A percentile compares a stretch with the other conserved stretches of the same genome.
These are phyloP conservation scores for Xylaria digitata DNA, from an alignment of 2,329 filamentous ascomycete genomes.

Conservation along the genomic window DNA sequence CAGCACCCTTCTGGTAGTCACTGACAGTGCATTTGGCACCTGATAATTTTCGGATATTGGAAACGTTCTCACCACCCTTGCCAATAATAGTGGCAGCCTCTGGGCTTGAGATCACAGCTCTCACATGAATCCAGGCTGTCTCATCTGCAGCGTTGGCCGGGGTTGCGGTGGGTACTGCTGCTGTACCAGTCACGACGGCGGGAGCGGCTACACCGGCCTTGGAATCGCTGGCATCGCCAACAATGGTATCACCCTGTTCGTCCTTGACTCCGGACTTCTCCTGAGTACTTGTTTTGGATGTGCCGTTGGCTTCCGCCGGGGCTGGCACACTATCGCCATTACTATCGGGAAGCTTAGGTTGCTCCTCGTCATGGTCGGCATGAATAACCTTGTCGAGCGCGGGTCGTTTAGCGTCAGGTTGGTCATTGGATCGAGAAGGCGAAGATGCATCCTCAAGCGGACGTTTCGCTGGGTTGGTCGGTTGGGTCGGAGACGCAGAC, in stretches of 20 bases:
- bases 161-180: conserved; percentile 51
- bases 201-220: conserved; percentile 59
- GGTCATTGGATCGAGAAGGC: conserved; percentile 88
- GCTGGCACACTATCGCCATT: conserved; percentile 53
- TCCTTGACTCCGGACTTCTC: conserved; percentile 65
- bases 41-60: conserved; percentile 93
- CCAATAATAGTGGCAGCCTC: conserved; percentile 98
- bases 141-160: conserved; percentile 79
- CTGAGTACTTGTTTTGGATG: conserved; percentile 58
- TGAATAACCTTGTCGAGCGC: conserved; percentile 92
- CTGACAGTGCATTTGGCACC: conserved; percentile 99
- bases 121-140: conserved; percentile 95
- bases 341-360: conserved; percentile 54
- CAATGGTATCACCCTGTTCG: conserved; percentile 74
- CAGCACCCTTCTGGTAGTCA: conserved; percentile 96
- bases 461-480: conserved; percentile 83
- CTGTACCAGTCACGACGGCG: conserved; percentile 50
- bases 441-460: conserved; percentile 97
- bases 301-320: conserved; percentile 61
- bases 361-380: conserved; percentile 62
- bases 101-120: conserved; percentile 95
- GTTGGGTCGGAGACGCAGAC: conserved; percentile 76
- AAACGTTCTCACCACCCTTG: conserved; percentile 98
- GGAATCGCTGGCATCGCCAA: conserved; percentile 70
- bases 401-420: conserved; percentile 96